Evolutionary conservation across 2,329 filamentous ascomycete genomes (phyloP), one percentile per base, ranked within the genome.

Genomic region (Coniosporium tulheliwenetii): DNA sequence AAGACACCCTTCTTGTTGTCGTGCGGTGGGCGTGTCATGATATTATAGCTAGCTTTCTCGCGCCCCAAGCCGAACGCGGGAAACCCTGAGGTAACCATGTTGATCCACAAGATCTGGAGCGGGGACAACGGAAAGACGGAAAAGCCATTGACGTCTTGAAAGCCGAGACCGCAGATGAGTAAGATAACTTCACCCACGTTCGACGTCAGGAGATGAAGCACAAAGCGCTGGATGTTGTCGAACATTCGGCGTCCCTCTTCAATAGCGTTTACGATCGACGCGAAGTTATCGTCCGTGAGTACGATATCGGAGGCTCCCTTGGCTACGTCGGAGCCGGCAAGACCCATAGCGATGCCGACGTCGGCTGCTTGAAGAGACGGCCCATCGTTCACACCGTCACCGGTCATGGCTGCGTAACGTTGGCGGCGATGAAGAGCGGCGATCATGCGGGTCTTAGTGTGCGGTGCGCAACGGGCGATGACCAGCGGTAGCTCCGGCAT

Each of bases 221-320:
- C 19, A 26, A 26, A 26, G 19, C 19, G 19, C 7, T 65, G 60
- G 35, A 66, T 64, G 44, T 67, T 67, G 55, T 64, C 62, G 42
- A 65, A 66, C 41, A 65, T 57, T 30, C 60, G 56, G 26, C 63
- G 61, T 7, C 63, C 63, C 47, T 65, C 62, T 45, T 62, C 59
- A 40, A 66, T 63, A 13, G 62, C 62, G 39, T 61, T 61, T 31
- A 66, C 58, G 37, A 65, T 65, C 14, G 59, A 62, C 8, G 62
- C 60, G 39, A 66, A 65, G 45, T 64, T 64, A 47, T 65, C 61
- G 32, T 65, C 63, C 1, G 61, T 63, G 29, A 66, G 49, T 31
- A 65, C 61, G 49, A 66, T 65, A 37, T 64, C 61, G 5, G 60
- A 59, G 2, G 63, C 62, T 31, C 62, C 62, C 43, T 64, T 64